phyloP scores from a whole-genome alignment of 2,329 filamentous ascomycete genomes.

The Zasmidium citrigriseum region DNA sequence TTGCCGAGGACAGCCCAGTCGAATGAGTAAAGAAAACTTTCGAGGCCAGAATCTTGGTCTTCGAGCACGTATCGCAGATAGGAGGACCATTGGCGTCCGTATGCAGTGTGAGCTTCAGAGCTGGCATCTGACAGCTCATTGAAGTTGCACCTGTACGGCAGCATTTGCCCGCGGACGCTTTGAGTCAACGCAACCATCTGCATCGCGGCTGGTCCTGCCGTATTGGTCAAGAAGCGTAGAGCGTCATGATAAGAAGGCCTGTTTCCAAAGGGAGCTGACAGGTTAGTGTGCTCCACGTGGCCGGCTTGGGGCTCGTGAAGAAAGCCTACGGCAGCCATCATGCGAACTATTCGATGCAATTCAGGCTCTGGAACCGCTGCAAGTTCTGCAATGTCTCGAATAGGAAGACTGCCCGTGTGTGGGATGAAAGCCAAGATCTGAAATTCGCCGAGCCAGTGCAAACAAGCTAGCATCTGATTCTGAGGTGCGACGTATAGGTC shows the following conservation, averaged over 20 bases:
- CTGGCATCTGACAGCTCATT: not conserved
- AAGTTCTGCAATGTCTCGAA: conserved; percentile 46
- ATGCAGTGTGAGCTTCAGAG: not conserved
- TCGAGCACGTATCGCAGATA: not conserved
- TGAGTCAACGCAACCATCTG: not conserved
- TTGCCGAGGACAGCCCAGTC: not conserved
- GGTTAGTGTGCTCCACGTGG: not conserved
- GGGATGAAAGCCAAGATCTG: conserved; percentile 50
- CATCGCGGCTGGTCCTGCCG: not conserved
- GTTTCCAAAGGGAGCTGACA: not conserved
- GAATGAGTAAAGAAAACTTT: not conserved
- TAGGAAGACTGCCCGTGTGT: conserved; percentile 35
- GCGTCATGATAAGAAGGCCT: not conserved
- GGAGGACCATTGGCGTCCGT: not conserved
- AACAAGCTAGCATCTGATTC: conserved; percentile 39
- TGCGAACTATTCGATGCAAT: not conserved
- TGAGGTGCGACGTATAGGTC: not conserved
- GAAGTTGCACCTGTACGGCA: not conserved
- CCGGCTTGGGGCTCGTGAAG: not conserved
- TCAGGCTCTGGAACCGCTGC: conserved; percentile 39
- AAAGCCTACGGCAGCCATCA: not conserved
- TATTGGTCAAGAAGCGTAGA: not conserved
- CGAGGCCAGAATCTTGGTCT: not conserved
- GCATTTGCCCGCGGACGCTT: not conserved
- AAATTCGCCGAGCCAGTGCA: conserved; percentile 48